Base-by-base conservation (phyloP, 192 early-diverging fungal species). In the Podila horticola region DNA sequence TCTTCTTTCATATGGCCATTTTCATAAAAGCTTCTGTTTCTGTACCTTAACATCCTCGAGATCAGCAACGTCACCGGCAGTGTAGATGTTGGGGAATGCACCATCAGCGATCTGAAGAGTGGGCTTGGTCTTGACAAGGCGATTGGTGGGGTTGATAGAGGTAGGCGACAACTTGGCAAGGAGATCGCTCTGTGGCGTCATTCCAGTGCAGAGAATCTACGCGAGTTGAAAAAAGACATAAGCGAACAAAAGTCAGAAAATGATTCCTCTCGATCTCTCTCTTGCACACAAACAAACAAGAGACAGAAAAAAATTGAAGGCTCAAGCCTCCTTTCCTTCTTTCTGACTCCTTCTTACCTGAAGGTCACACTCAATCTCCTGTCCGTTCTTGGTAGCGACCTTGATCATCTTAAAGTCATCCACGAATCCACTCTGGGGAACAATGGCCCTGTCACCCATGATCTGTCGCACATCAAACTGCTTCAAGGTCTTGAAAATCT, bases 121-220 rank as follows among this genome's bases (percentile, higher is more conserved):
- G n/a, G 86, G 86, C 45, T 74, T 82, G 26, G 92, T 91, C 5
- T 85, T 84, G 72, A 97, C 85, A 71, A 91, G 89, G 10, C 85
- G 85, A 7, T 85, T 86, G 24, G 72, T 72, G 59, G 84, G 74
- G 66, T 93, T 85, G 51, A 92, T 84, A 3, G 86, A 83, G 11
- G 84, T 67, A 0, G 88, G 90, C 6, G 90, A 88, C 2, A 91
- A 63, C 5, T 84, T 84, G 67, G 84, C 82, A 48, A 93, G 74
- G 59, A 92, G 66, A 58, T 73, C 88, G 13, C 89, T 91, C 70
- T 95, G 93, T 69, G 90, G 91, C 30, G 82, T 87, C 74, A 92
- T 91, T 29, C 94, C 94, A 58, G 90, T 94, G 75, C 90, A 90
- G 4, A 93, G 84, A 67, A 95, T 89, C 88, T 95, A 86, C 19